Conservation (phyloP, 345 rosid genomes). For the Jatropha curcas region DNA sequence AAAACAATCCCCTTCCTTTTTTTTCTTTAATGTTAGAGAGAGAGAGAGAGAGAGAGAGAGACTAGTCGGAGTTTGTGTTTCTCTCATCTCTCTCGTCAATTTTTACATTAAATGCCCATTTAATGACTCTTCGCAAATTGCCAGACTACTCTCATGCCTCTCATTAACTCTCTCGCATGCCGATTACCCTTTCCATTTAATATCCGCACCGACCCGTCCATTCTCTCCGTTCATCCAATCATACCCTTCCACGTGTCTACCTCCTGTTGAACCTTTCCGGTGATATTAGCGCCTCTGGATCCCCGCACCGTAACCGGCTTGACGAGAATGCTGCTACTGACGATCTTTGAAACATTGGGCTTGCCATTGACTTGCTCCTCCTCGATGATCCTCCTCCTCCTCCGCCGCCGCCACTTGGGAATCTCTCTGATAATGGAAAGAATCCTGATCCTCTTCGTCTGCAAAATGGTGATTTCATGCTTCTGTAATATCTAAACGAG, state of each 20-base stretch:
- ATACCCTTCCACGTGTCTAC: constrained; percentile 64
- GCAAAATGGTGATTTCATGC: constrained; percentile 71
- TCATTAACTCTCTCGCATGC: constrained; percentile 8
- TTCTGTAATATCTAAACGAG: constrained; percentile 67
- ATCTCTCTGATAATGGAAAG: constrained; percentile 75
- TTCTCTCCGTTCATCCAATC: constrained; percentile 34
- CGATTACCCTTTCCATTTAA: constrained; percentile 23
- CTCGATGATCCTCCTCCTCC: constrained; percentile 60
- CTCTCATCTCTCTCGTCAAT: constrained; percentile 42
- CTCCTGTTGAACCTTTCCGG: constrained; percentile 84
- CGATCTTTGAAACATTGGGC: constrained; percentile 67
- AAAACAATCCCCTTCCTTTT: too few species aligned
- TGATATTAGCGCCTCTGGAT: constrained; percentile 92
- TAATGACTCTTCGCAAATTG: constrained; percentile 33
- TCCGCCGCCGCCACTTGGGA: constrained; percentile 31
- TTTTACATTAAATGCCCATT: constrained; percentile 56
- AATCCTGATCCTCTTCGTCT: constrained; percentile 53
- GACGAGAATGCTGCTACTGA: constrained; percentile 60
- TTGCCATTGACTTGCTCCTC: constrained; percentile 73
- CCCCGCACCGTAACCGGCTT: constrained; percentile 90
- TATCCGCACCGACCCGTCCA: neutral
- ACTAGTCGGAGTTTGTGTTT: too few species aligned
- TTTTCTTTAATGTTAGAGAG: too few species aligned
- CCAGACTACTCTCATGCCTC: constrained; percentile 13
- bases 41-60: too few species aligned